Evolutionary conservation across 2,329 filamentous ascomycete species (phyloP), one percentile per base, ranked within the genome.

Genomic region (Colletotrichum simmondsii): DNA sequence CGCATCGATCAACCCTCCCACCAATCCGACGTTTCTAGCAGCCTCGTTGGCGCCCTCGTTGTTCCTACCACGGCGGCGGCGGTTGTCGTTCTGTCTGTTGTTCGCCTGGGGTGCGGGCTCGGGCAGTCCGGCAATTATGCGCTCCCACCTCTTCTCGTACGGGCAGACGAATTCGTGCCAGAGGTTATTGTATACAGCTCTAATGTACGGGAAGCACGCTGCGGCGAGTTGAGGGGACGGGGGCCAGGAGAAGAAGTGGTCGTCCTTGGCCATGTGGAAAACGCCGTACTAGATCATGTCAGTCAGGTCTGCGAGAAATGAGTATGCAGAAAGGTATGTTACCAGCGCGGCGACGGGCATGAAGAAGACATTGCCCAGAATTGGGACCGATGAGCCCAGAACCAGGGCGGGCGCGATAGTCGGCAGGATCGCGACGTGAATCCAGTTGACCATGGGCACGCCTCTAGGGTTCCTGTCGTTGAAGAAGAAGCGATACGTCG

Each of bases 141-240:
- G 77, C 78, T 89, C 87, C 35, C 90, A 85, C 37, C 81, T 84
- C 53, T 80, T 81, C 77, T 91, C 88, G 30, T 88, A 83, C 1
- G 81, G 80, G 10, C 83, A 82, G 32, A 88, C 83, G 28, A 89
- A 77, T 62, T 84, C 82, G 32, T 82, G 83, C 77, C 88, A 87
- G 3, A 89, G 53, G 65, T 82, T 82, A 73, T 83, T 82, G 77
- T 91, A 89, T 10, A 85, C 74, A 54, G 81, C 81, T 42, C 83
- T 82, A 4, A 85, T 78, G 56, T 84, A 85, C 0, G 89, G 89
- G 73, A 89, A 85, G 35, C 32, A 56, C 3, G 87, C 74, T 1
- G 85, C 81, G n/a, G 85, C 86, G 71, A 88, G 85, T 52, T 85
- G 82, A 0, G 88, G 86, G 0, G 88, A 87, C 0, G 88, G 88